phyloP scores from a whole-genome alignment of 2,329 filamentous ascomycete genomes.

The Cordyceps farinosa region DNA sequence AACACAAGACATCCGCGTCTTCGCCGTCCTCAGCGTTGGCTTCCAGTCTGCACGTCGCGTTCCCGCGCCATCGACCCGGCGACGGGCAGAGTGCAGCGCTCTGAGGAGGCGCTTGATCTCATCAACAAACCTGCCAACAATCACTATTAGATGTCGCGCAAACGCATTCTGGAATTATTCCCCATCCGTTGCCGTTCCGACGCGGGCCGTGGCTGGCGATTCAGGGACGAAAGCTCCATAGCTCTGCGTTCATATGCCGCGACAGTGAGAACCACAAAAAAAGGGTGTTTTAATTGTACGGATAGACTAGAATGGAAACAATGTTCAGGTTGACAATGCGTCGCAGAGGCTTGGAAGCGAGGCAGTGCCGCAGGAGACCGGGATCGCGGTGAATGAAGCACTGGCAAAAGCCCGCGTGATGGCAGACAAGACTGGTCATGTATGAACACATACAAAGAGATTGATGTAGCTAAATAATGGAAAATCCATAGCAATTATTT shows the following conservation, averaged over 20 bases:
- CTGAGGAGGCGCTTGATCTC: neutral
- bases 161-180: no score
- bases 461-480: neutral
- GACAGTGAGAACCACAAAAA: neutral
- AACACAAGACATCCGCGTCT: neutral
- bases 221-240: no score
- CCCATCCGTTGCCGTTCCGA: no score
- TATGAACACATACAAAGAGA: neutral
- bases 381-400: neutral
- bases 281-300: neutral
- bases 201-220: no score
- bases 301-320: neutral
- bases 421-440: neutral
- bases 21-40: neutral
- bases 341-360: neutral
- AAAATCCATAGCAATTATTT: neutral
- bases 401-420: neutral
- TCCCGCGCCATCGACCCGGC: neutral
- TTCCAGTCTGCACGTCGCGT: neutral
- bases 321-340: neutral
- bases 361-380: neutral
- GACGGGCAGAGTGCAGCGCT: neutral
- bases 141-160: no score
- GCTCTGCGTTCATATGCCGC: neutral
- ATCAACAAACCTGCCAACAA: no score